Evolutionary conservation across 2,329 filamentous ascomycete genomes (phyloP).

Genomic region (Alternaria triticimaculans): DNA sequence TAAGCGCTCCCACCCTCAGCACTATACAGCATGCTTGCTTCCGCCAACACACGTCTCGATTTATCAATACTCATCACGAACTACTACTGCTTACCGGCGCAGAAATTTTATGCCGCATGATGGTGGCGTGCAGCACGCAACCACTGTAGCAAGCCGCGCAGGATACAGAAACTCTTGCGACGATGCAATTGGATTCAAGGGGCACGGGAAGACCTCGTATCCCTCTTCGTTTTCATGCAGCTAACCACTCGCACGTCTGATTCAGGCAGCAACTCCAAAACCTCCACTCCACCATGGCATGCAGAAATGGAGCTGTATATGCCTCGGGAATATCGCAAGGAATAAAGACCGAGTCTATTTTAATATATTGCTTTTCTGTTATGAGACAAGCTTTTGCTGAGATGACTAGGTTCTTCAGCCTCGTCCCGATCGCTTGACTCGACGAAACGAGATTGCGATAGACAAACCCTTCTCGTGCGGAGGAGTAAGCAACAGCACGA

Average conservation of each 20-base stretch:
- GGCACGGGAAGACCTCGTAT: constrained; percentile 15
- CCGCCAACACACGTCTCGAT: constrained; percentile 7
- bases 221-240: constrained; percentile 9
- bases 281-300: constrained; percentile 16
- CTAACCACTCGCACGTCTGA: constrained; percentile 4
- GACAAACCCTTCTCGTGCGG: neutral
- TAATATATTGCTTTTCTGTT: constrained; percentile 6
- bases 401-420: constrained; percentile 5
- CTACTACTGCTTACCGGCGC: neutral
- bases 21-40: constrained; percentile 8
- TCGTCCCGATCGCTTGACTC: constrained; percentile 5
- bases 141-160: neutral
- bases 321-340: constrained; percentile 8
- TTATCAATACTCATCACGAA: constrained; percentile 2
- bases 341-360: constrained; percentile 11
- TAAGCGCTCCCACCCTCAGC: neutral
- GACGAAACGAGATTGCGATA: constrained; percentile 4
- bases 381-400: constrained; percentile 10
- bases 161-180: constrained; percentile 12
- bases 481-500: neutral
- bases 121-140: neutral
- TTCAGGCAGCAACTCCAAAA: constrained; percentile 14
- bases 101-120: neutral
- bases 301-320: neutral
- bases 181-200: neutral